phyloP scores from a whole-genome alignment of 345 rosid species.

The Euclidium syriacum region DNA sequence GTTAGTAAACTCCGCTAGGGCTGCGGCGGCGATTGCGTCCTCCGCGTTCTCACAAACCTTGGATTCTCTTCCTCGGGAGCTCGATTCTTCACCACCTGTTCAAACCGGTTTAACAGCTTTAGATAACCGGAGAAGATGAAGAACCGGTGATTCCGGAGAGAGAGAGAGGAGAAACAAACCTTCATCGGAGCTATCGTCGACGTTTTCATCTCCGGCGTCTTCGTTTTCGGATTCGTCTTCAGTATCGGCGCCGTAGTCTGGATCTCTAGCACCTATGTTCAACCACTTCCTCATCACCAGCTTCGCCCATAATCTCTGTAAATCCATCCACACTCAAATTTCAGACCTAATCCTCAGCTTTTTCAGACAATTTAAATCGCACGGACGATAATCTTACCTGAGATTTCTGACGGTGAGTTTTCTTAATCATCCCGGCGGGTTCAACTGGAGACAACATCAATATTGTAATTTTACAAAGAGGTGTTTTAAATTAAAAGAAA shows the following conservation, averaged over 20 bases:
- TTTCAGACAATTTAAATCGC: not conserved
- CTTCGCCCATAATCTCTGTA: conserved; percentile 57
- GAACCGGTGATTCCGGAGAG: not conserved
- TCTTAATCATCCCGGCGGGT: conserved; percentile 17
- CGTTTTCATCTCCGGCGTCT: conserved; percentile 33
- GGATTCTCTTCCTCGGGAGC: conserved; percentile 14
- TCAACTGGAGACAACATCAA: conserved; percentile 27
- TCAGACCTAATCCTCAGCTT: conserved; percentile 1
- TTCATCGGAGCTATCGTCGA: conserved; percentile 45
- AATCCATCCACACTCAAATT: not conserved
- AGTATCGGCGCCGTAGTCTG: conserved; percentile 80
- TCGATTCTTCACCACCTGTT: conserved; percentile 5
- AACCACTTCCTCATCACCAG: conserved; percentile 77
- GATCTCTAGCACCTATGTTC: conserved; percentile 54
- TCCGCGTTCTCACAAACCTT: conserved; percentile 23
- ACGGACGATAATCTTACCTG: conserved; percentile 8
- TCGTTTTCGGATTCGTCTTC: conserved; percentile 42
- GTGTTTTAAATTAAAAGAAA: not conserved
- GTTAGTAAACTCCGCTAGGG: conserved; percentile 19
- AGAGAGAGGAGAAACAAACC: conserved; percentile 26
- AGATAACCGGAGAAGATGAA: conserved; percentile 4
- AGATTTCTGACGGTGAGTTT: conserved; percentile 27
- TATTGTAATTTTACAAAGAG: conserved; percentile 7
- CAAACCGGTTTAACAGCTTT: not conserved
- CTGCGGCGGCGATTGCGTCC: conserved; percentile 32